Percentiles rank a stretch among this genome's conserved stretches.
Evolutionary conservation across 768 basidiomycete species (phyloP).

Genomic region (Hericium rajendrae): DNA sequence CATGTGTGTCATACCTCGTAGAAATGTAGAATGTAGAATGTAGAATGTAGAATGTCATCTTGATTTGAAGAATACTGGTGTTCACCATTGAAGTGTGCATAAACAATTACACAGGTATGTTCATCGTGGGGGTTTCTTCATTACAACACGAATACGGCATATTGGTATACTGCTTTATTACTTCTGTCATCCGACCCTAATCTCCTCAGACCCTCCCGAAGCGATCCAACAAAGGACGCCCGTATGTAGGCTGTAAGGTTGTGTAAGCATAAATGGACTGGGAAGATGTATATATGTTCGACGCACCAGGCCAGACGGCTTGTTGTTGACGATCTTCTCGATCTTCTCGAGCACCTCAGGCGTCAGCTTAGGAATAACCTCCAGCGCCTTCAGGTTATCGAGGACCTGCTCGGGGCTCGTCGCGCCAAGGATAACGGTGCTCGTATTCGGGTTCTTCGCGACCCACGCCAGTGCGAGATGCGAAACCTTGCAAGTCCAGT

Average conservation of each 20-base stretch:
- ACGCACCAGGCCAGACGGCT: conserved; percentile 11
- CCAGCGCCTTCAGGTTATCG: conserved; percentile 43
- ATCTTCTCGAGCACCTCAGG: conserved; percentile 40
- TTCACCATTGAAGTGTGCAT: no score
- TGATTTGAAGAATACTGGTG: no score
- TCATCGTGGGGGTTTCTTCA: no score
- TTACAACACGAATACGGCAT: no score
- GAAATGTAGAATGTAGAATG: no score
- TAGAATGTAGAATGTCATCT: no score
- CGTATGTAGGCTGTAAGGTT: neutral
- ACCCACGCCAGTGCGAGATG: conserved; percentile 51
- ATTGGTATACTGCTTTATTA: no score
- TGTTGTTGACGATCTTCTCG: conserved; percentile 41
- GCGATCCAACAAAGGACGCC: neutral
- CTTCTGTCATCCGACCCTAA: neutral
- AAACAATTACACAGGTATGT: no score
- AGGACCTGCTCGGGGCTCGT: conserved; percentile 37
- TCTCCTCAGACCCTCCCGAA: neutral
- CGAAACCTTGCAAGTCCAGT: conserved; percentile 37
- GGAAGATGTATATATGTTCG: neutral
- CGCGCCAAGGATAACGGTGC: conserved; percentile 39
- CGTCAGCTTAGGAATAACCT: conserved; percentile 44
- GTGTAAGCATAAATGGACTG: no score
- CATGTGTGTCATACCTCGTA: no score
- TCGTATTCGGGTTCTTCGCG: conserved; percentile 36